These are phyloP conservation scores for Calamus simplicifolius DNA, from an alignment of 176 grass and related monocot species.

Conservation along the genomic window DNA sequence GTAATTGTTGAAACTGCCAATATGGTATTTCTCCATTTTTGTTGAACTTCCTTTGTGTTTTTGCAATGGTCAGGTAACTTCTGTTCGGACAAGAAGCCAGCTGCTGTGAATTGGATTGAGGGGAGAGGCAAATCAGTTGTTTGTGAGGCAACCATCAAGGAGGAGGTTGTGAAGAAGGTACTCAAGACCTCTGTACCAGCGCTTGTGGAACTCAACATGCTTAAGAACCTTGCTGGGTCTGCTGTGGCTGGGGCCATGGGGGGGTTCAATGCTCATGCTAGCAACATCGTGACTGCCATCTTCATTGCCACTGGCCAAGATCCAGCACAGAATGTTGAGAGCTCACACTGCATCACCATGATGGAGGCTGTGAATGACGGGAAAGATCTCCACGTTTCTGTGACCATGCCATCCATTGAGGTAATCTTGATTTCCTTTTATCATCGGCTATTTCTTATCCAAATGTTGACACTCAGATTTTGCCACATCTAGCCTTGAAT, in stretches of 20 bases:
- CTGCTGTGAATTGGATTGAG: slow-evolving; percentile 81
- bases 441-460: no score
- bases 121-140: slow-evolving; percentile 75
- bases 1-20: no score
- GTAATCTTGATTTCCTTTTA: slow-evolving; percentile 21
- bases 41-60: no score
- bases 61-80: slow-evolving; percentile 46
- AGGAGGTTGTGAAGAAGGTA: slow-evolving; percentile 37
- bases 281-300: slow-evolving; percentile 63
- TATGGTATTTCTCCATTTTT: no score
- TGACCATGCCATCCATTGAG: slow-evolving; percentile 84
- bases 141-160: slow-evolving; percentile 68
- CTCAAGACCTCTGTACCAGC: slow-evolving; percentile 57
- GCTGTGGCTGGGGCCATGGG: slow-evolving; percentile 61
- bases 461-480: no score
- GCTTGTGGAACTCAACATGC: slow-evolving; percentile 58
- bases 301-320: slow-evolving; percentile 87
- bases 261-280: slow-evolving; percentile 81
- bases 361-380: slow-evolving; percentile 57
- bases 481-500: no score
- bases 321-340: slow-evolving; percentile 82
- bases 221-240: slow-evolving; percentile 80
- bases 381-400: slow-evolving; percentile 57
- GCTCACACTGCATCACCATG: slow-evolving; percentile 81
- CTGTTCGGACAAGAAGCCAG: slow-evolving; percentile 68